These are phyloP conservation scores for Petunia hybrid DNA, from an alignment of 305 asterid species.

Conservation along the genomic window DNA sequence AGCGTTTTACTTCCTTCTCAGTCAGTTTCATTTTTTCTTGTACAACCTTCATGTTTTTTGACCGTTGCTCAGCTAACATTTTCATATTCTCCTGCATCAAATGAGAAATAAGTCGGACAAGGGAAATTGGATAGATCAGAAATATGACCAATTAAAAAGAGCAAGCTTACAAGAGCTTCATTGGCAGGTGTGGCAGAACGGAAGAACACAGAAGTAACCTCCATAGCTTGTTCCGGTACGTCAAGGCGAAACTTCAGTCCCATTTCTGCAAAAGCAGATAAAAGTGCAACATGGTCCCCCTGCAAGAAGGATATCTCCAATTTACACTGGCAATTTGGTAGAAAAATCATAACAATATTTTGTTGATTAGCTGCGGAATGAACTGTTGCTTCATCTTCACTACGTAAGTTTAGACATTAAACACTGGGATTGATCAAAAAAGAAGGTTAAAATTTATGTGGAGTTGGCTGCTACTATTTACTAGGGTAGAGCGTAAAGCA, in stretches of 20 bases:
- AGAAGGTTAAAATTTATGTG: neutral
- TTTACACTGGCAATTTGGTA: neutral
- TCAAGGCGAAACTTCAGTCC: conserved; percentile 96
- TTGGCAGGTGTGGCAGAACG: conserved; percentile 87
- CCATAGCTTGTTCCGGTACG: conserved; percentile 97
- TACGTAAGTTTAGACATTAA: neutral
- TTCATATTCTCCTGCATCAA: conserved; percentile 76
- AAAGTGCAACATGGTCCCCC: conserved; percentile 98
- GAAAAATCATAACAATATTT: conserved; percentile 11
- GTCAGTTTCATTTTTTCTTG: conserved; percentile 91
- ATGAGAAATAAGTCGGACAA: conserved; percentile 41
- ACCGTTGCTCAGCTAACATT: conserved; percentile 80
- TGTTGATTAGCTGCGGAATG: conserved; percentile 17
- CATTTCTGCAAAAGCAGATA: conserved; percentile 95
- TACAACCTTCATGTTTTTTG: conserved; percentile 73
- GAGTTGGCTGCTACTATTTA: neutral
- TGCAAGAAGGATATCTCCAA: conserved; percentile 47
- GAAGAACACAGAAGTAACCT: conserved; percentile 80
- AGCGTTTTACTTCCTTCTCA: conserved; percentile 87
- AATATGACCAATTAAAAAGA: conserved; percentile 25
- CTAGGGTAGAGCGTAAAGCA: neutral
- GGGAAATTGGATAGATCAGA: conserved; percentile 15
- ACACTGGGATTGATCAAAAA: neutral
- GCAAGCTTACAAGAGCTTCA: conserved; percentile 81
- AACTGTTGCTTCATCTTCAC: neutral